A percentile compares a stretch with the other conserved stretches of the same genome.
Evolutionary conservation across 805 yeast species (phyloP).

Genomic region (Sugiyamaella marilandica): DNA sequence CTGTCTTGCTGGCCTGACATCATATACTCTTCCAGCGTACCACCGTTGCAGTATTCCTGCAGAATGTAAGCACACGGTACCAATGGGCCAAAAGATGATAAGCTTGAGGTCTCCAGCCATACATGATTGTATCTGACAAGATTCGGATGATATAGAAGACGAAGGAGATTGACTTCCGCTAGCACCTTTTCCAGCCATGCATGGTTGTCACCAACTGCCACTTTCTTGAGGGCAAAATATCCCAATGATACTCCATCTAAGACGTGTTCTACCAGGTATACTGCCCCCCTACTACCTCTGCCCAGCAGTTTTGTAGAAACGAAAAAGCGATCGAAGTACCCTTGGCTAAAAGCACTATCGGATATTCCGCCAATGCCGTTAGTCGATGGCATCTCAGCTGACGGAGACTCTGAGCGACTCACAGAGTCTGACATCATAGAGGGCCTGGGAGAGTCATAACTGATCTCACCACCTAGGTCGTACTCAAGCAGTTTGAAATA

Average conservation of each 20-base stretch:
- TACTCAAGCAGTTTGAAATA: conserved; percentile 21
- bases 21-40: conserved; percentile 66
- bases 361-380: conserved; percentile 19
- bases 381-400: neutral
- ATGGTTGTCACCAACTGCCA: conserved; percentile 74
- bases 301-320: conserved; percentile 58
- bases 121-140: conserved; percentile 85
- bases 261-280: conserved; percentile 77
- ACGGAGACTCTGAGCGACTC: neutral
- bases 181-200: conserved; percentile 65
- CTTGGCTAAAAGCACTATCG: conserved; percentile 60
- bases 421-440: neutral
- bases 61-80: conserved; percentile 74
- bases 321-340: conserved; percentile 69
- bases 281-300: conserved; percentile 80
- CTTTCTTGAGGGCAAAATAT: conserved; percentile 75
- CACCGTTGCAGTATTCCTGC: conserved; percentile 87
- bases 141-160: conserved; percentile 48
- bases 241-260: conserved; percentile 70
- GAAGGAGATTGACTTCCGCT: conserved; percentile 69
- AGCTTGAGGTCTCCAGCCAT: conserved; percentile 70
- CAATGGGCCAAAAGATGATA: conserved; percentile 50
- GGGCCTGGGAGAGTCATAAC: neutral
- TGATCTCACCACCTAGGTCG: neutral
- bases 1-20: neutral